Conservation (phyloP, 2,329 filamentous ascomycete genomes). For the Colletotrichum paranaense region DNA sequence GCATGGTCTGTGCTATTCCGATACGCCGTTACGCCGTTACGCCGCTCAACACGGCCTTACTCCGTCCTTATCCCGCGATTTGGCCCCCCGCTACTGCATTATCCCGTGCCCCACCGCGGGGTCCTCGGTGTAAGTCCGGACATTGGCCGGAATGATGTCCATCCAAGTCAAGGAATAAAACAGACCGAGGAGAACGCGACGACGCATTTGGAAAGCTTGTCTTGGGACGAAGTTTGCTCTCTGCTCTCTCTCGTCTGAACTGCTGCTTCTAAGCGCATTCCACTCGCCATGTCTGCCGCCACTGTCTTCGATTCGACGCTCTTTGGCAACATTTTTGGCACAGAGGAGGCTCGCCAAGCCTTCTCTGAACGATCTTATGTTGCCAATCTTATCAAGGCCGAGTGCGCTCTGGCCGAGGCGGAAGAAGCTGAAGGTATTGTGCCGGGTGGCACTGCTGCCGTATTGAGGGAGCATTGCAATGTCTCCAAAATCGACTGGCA, state of each 20-base stretch:
- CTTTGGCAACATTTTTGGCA: constrained; percentile 63
- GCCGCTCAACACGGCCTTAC: background rate
- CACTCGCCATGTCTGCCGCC: constrained; percentile 37
- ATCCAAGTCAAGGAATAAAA: background rate
- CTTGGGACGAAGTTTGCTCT: background rate
- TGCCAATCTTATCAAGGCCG: constrained; percentile 59
- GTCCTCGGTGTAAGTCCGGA: constrained; percentile 15
- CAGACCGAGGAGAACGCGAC: background rate
- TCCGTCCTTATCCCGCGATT: constrained; percentile 5
- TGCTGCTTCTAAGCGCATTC: background rate
- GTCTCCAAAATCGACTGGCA: constrained; percentile 38
- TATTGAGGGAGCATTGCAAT: constrained; percentile 48
- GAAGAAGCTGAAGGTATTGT: constrained; percentile 60
- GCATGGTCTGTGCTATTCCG: constrained; percentile 28
- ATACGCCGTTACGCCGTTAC: constrained; percentile 21
- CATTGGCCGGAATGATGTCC: background rate
- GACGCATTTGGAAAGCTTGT: background rate
- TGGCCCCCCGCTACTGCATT: constrained; percentile 8
- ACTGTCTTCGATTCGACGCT: constrained; percentile 59
- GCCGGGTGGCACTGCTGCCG: constrained; percentile 48
- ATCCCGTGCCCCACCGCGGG: constrained; percentile 22
- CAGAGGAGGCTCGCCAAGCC: constrained; percentile 60
- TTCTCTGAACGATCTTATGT: constrained; percentile 63
- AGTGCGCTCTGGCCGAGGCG: constrained; percentile 62
- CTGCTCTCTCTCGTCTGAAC: background rate